These are phyloP conservation scores for Cucurbita maxima DNA, from an alignment of 306 rosid genomes.

Conservation along the genomic window DNA sequence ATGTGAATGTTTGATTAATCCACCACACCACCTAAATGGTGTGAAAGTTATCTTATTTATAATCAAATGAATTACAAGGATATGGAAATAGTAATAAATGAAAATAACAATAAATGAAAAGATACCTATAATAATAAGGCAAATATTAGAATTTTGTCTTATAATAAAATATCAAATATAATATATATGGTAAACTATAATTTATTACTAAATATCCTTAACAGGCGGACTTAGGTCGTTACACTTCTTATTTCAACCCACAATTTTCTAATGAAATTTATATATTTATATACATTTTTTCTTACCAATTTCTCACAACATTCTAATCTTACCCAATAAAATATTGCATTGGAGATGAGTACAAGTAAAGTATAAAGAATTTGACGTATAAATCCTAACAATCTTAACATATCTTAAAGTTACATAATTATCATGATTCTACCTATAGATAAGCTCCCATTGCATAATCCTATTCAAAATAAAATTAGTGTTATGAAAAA, in stretches of 20 bases:
- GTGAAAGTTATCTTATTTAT: too few relatives aligned
- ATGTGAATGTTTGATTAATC: too few relatives aligned
- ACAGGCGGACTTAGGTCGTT: too few relatives aligned
- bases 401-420: not conserved
- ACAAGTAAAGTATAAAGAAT: not conserved
- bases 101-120: too few relatives aligned
- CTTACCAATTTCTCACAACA: not conserved
- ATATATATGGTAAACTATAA: too few relatives aligned
- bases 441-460: not conserved
- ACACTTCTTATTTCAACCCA: not conserved
- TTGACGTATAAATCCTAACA: not conserved
- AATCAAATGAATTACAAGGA: too few relatives aligned
- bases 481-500: not conserved
- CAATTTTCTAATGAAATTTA: not conserved
- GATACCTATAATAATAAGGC: too few relatives aligned
- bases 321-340: not conserved
- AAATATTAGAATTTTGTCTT: too few relatives aligned
- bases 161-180: too few relatives aligned
- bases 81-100: too few relatives aligned
- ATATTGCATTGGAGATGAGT: not conserved
- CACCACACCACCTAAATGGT: too few relatives aligned
- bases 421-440: not conserved
- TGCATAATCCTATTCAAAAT: not conserved
- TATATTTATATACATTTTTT: not conserved
- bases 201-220: too few relatives aligned